Conservation (phyloP, 2,329 filamentous ascomycete genomes). For the Alternaria ethzedia region DNA sequence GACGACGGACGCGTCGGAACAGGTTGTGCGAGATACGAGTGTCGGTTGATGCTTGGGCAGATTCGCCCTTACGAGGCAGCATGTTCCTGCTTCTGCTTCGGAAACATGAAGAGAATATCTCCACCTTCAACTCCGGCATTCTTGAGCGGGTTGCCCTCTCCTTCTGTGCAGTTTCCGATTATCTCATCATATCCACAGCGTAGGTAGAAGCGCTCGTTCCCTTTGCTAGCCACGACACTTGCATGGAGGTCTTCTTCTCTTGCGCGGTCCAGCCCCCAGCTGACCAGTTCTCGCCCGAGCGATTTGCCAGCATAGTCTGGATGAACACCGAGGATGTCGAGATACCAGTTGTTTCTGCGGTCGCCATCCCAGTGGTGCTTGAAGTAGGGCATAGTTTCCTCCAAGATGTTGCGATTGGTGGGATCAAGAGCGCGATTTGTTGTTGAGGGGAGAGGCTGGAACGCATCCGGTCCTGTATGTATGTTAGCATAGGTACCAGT, state of each 20-base stretch:
- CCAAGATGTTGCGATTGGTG: constrained; percentile 17
- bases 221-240: constrained; percentile 49
- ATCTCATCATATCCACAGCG: constrained; percentile 44
- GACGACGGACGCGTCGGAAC: neutral
- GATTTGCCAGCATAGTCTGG: constrained; percentile 50
- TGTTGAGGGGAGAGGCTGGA: constrained; percentile 10
- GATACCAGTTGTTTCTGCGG: constrained; percentile 48
- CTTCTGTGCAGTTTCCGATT: constrained; percentile 41
- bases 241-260: constrained; percentile 48
- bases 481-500: neutral
- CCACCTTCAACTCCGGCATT: constrained; percentile 35
- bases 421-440: constrained; percentile 33
- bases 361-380: constrained; percentile 26
- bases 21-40: neutral
- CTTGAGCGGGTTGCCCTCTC: constrained; percentile 41
- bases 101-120: constrained; percentile 41
- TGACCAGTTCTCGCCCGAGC: constrained; percentile 49
- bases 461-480: constrained; percentile 1
- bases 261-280: constrained; percentile 52
- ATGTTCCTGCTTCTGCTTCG: constrained; percentile 2
- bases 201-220: constrained; percentile 52
- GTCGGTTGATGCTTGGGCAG: neutral
- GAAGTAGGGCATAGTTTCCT: constrained; percentile 15
- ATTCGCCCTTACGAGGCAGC: neutral
- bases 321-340: constrained; percentile 49